These are phyloP conservation scores for Paramecium octaurelia DNA, from an alignment of 73 alveolate genomes.

Conservation along the genomic window DNA sequence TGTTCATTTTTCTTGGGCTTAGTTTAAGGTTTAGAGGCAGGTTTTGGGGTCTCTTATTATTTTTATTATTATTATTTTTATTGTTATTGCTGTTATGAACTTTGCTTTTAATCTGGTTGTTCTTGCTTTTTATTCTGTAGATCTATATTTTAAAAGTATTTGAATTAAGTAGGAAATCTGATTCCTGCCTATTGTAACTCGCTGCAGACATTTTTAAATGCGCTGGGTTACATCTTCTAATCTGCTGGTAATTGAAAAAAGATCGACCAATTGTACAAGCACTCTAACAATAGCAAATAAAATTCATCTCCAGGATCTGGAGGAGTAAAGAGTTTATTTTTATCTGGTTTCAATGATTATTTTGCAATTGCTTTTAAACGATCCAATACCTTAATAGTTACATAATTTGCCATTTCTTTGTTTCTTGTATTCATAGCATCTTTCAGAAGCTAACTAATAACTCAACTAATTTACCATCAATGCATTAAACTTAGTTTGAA, in stretches of 20 bases:
- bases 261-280: not conserved
- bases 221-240: not conserved
- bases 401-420: not conserved
- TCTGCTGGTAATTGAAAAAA: not conserved
- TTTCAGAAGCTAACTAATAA: not conserved
- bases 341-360: not conserved
- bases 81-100: not conserved
- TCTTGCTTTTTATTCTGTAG: not conserved
- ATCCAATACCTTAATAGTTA: not conserved
- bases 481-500: not conserved
- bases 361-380: conserved; percentile 2
- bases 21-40: not conserved
- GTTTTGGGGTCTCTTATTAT: not conserved
- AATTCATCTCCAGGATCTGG: not conserved
- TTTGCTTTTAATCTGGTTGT: not conserved
- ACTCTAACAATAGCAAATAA: not conserved
- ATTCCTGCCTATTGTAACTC: not conserved
- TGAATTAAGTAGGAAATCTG: not conserved
- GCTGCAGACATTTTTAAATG: not conserved
- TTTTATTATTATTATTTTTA: not conserved
- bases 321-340: not conserved
- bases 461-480: not conserved
- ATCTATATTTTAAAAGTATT: not conserved
- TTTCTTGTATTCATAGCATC: conserved; percentile 5
- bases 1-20: not conserved